These are phyloP conservation scores for Fusarium sp. DNA, from an alignment of 2,329 filamentous ascomycete genomes.

Conservation along the genomic window DNA sequence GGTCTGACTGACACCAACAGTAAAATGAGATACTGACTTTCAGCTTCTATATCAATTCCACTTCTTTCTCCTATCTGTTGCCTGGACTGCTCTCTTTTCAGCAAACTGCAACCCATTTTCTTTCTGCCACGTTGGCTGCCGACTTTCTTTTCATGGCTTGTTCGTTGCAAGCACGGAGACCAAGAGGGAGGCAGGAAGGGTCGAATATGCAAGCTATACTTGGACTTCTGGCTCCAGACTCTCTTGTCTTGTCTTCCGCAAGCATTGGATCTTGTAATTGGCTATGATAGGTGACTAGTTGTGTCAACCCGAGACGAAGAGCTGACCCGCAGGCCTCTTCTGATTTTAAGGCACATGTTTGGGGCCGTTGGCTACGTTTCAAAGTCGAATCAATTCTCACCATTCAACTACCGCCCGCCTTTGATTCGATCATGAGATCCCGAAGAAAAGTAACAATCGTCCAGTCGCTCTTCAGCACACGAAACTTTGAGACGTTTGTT, in stretches of 20 bases:
- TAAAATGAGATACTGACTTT: no score
- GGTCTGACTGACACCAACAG: constrained; percentile 20
- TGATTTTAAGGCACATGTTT: constrained; percentile 1
- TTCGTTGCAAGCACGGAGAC: constrained; percentile 18
- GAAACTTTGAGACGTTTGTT: not conserved
- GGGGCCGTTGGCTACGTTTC: constrained; percentile 26
- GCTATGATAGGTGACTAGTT: no score
- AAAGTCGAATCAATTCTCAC: constrained; percentile 17
- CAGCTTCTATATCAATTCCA: not conserved
- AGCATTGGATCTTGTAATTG: constrained; percentile 10
- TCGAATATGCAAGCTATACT: constrained; percentile 17
- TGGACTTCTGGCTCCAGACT: constrained; percentile 13
- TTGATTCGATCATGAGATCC: constrained; percentile 23
- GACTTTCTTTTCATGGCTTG: constrained; percentile 22
- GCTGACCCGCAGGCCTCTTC: constrained; percentile 12
- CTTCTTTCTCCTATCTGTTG: not conserved
- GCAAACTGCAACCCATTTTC: not conserved
- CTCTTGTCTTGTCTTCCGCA: constrained; percentile 19
- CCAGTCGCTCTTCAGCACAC: constrained; percentile 11
- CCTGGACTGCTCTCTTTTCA: not conserved
- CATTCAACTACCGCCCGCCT: constrained; percentile 23
- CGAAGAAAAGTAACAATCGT: constrained; percentile 6
- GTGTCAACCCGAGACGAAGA: constrained; percentile 41
- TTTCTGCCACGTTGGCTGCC: constrained; percentile 1
- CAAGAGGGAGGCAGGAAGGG: not conserved